Conservation (phyloP, 1,139 yeast species). For the Diutina pseudorugosa region DNA sequence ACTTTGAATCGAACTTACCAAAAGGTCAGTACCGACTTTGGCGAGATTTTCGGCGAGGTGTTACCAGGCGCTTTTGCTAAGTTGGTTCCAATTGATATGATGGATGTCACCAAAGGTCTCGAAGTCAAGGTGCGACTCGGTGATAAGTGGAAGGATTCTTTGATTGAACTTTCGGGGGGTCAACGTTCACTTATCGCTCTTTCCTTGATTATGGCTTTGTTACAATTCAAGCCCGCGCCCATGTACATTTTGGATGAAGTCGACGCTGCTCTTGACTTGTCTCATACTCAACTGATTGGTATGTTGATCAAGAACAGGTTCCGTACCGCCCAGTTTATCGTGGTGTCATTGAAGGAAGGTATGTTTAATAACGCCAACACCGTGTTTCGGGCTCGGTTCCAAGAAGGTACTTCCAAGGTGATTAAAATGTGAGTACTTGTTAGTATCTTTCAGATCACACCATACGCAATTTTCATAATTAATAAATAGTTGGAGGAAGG, state of each 20-base stretch:
- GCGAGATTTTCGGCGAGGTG: constrained; percentile 81
- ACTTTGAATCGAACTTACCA: constrained; percentile 78
- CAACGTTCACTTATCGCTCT: constrained; percentile 90
- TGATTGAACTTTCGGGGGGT: constrained; percentile 94
- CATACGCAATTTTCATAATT: too few species aligned
- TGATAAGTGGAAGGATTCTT: constrained; percentile 88
- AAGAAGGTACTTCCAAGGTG: constrained; percentile 93
- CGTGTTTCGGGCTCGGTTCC: constrained; percentile 86
- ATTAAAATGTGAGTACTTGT: constrained; percentile 29
- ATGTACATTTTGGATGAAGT: constrained; percentile 96
- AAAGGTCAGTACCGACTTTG: constrained; percentile 81
- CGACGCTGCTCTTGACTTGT: constrained; percentile 93
- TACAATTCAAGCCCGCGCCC: constrained; percentile 96
- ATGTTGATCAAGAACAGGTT: constrained; percentile 90
- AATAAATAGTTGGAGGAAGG: too few species aligned
- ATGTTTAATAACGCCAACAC: constrained; percentile 97
- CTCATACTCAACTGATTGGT: constrained; percentile 96
- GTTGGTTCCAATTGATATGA: constrained; percentile 66
- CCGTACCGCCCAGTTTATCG: constrained; percentile 91
- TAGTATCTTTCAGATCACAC: too few species aligned
- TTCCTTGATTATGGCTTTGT: constrained; percentile 77
- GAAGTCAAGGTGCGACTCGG: constrained; percentile 90
- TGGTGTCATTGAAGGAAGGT: constrained; percentile 93
- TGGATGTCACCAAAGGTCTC: constrained; percentile 81
- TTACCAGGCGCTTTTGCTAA: constrained; percentile 88